Evolutionary conservation across 2,329 filamentous ascomycete species (phyloP).

Genomic region (Fusarium oxysporum): DNA sequence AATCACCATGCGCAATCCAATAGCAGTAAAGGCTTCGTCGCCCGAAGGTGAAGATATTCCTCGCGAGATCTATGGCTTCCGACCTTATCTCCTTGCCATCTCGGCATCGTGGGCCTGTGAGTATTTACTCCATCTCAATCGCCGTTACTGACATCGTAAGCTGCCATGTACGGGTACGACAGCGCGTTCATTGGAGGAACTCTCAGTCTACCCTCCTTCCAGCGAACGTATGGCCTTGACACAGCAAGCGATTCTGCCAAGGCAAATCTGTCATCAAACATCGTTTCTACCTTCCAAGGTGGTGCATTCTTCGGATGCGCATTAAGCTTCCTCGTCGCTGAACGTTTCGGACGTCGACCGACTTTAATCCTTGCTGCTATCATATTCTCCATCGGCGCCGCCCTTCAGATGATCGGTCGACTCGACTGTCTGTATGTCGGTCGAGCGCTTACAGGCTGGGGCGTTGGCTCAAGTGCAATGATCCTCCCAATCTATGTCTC

Average conservation of each 20-base stretch:
- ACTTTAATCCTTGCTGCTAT: not conserved
- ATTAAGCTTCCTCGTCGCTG: not conserved
- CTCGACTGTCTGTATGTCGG: not conserved
- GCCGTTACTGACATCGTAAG: not conserved
- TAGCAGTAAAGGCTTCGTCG: not conserved
- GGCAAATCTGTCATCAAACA: not conserved
- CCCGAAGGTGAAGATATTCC: not conserved
- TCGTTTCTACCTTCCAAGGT: not conserved
- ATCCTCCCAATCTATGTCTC: not conserved
- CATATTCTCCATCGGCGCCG: not conserved
- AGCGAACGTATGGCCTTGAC: not conserved
- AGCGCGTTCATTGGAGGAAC: not conserved
- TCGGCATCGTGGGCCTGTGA: not conserved
- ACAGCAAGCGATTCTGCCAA: not conserved
- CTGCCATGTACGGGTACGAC: not conserved
- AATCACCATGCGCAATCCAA: not conserved
- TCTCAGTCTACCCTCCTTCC: not conserved
- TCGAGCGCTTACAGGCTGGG: not conserved
- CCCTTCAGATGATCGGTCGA: not conserved
- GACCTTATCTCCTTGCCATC: not conserved
- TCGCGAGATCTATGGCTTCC: not conserved
- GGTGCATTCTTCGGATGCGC: not conserved
- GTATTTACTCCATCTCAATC: accelerated
- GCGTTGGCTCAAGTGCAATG: not conserved
- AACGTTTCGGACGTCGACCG: not conserved